These are phyloP conservation scores for Kodamaea ohmeri DNA, from an alignment of 1,139 yeast genomes.

Conservation along the genomic window DNA sequence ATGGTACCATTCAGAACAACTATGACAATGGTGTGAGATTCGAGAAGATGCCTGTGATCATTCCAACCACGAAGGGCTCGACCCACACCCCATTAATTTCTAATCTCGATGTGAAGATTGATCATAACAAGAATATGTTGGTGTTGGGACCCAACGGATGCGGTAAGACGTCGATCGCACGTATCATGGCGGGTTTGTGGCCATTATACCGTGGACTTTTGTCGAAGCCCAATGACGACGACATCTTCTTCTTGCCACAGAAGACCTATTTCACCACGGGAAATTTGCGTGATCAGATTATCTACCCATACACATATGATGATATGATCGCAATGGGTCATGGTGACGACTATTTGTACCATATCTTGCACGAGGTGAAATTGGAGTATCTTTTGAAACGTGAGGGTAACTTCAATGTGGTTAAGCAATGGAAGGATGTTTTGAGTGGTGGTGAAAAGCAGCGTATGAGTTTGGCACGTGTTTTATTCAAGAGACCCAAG, in stretches of 20 bases:
- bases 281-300: constrained; percentile 81
- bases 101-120: constrained; percentile 61
- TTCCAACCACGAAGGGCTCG: constrained; percentile 64
- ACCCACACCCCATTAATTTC: constrained; percentile 53
- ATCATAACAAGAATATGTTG: constrained; percentile 67
- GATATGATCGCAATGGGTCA: constrained; percentile 75
- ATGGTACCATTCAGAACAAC: constrained; percentile 79
- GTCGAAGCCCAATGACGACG: constrained; percentile 74
- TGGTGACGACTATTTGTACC: constrained; percentile 67
- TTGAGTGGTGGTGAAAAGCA: constrained; percentile 96
- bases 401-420: constrained; percentile 59
- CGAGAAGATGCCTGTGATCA: constrained; percentile 78
- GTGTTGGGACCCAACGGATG: constrained; percentile 86
- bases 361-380: constrained; percentile 71
- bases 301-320: constrained; percentile 76
- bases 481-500: constrained; percentile 75
- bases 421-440: constrained; percentile 85
- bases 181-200: constrained; percentile 89
- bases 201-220: constrained; percentile 82
- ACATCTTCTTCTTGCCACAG: constrained; percentile 77
- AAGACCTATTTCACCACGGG: constrained; percentile 77
- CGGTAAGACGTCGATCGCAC: constrained; percentile 84
- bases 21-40: constrained; percentile 72
- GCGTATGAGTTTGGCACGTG: constrained; percentile 84
- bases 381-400: constrained; percentile 71